Conservation (phyloP, 169 alveolate species). For the Plasmodium knowlesi region DNA sequence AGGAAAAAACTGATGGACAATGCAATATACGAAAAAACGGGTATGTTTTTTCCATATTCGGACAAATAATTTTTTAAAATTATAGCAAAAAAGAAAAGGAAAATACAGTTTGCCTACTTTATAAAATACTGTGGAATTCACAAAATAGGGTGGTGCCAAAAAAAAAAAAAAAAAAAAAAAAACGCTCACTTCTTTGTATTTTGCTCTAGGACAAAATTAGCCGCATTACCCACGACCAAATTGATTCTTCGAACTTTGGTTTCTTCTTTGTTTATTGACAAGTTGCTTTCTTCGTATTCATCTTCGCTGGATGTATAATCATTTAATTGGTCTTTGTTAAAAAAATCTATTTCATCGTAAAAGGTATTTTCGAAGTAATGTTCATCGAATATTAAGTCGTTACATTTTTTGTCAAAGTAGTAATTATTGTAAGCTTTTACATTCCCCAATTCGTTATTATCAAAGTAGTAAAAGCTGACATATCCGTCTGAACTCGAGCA, state of each 20-base stretch:
- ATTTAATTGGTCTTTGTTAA: slow-evolving; percentile 47
- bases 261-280: slow-evolving; percentile 46
- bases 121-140: neutral
- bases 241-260: slow-evolving; percentile 65
- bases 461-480: slow-evolving; percentile 89
- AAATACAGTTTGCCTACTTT: neutral
- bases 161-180: neutral
- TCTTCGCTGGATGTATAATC: slow-evolving; percentile 75
- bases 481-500: slow-evolving; percentile 94
- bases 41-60: neutral
- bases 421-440: slow-evolving; percentile 70
- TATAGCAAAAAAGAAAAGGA: neutral
- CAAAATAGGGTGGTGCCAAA: neutral
- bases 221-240: slow-evolving; percentile 73
- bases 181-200: slow-evolving; percentile 31
- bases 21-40: slow-evolving; percentile 6
- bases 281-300: slow-evolving; percentile 27
- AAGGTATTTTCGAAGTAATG: slow-evolving; percentile 64
- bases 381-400: slow-evolving; percentile 66
- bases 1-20: neutral
- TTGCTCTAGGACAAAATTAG: slow-evolving; percentile 56
- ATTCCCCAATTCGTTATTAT: slow-evolving; percentile 89
- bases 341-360: slow-evolving; percentile 63
- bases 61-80: slow-evolving; percentile 5
- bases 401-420: slow-evolving; percentile 65